Evolutionary conservation across 306 rosid genomes (phyloP), one percentile per base, ranked within the genome.

Genomic region (Luffa aegyptiaca): DNA sequence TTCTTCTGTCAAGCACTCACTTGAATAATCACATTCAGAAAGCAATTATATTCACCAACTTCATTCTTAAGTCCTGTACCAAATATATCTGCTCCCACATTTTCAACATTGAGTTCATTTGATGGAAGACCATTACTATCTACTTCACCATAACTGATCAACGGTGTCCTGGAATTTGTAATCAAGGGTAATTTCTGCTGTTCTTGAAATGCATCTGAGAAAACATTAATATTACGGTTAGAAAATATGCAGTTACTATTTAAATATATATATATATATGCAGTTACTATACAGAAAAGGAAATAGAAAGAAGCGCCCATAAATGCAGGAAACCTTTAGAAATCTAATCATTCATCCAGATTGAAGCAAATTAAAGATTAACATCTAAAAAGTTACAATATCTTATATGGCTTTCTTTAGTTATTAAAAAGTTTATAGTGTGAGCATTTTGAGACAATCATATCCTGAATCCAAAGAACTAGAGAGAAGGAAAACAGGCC

Each of bases 31-130:
- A 96, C 99, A 84, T 96, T 96, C 80, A 96, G 90, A 86, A 96
- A 96, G 94, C 99, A 96, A 86, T 93, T 96, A 85, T 93, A 96
- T 90, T 96, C 99, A 76, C 99, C 99, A 84, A 96, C 93, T 90
- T 96, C 99, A 85, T 96, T 96, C 88, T 89, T 90, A 85, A 96
- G 88, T 61, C 99, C 99, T 57, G 96, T 82, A 81, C 97, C 99
- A 80, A 84, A 82, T 41, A 86, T 78, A 84, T 85, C 85, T 21
- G 77, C 88, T 76, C 85, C 88, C 26, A 75, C 84, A 72, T 79
- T 79, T 70, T 80, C 84, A 48, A 58, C 82, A 48, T 48, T 39
- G 83, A 80, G 81, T 52, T 86, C 91, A 86, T 85, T 83, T 46
- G 83, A 76, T 71, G 78, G 73, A 82, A 53, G 74, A 80, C 82